A percentile compares a stretch with the other conserved stretches of the same genome.
Evolutionary conservation across 805 yeast genomes (phyloP).

Genomic region (Cyberlindnera mississippiensis): DNA sequence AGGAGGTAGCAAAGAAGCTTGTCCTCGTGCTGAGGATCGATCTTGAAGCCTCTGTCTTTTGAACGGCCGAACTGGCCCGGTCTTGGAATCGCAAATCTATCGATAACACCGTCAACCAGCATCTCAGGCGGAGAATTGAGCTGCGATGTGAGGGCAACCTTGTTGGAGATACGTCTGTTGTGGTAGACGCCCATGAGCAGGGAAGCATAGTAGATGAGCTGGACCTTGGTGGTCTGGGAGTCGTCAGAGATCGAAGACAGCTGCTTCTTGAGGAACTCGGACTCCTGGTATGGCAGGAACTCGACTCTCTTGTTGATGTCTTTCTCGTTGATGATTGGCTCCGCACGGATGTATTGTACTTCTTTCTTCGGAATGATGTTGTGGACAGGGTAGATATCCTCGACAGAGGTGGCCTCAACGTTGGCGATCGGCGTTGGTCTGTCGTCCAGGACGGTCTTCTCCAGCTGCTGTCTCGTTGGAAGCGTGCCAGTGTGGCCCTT

Average conservation of each 20-base stretch:
- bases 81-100: constrained; percentile 63
- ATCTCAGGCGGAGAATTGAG: constrained; percentile 70
- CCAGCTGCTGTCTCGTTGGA: constrained; percentile 68
- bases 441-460: constrained; percentile 51
- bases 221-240: constrained; percentile 53
- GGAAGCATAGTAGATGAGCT: constrained; percentile 75
- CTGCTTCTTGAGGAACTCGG: constrained; percentile 49
- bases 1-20: constrained; percentile 77
- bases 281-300: constrained; percentile 57
- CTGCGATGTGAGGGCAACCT: constrained; percentile 52
- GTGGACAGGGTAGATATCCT: constrained; percentile 73
- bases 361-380: constrained; percentile 68
- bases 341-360: constrained; percentile 59
- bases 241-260: constrained; percentile 36
- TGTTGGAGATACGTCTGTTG: constrained; percentile 61
- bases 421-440: constrained; percentile 83
- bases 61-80: constrained; percentile 66
- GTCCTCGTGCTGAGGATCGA: constrained; percentile 89
- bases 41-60: constrained; percentile 69
- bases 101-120: constrained; percentile 66
- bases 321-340: constrained; percentile 53
- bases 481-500: constrained; percentile 62
- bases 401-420: constrained; percentile 75
- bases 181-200: constrained; percentile 75
- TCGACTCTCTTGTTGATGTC: constrained; percentile 48